A percentile compares a stretch with the other conserved stretches of the same genome.
Evolutionary conservation across 1,139 yeast species (phyloP).

Genomic region (Wickerhamomyces sp.): DNA sequence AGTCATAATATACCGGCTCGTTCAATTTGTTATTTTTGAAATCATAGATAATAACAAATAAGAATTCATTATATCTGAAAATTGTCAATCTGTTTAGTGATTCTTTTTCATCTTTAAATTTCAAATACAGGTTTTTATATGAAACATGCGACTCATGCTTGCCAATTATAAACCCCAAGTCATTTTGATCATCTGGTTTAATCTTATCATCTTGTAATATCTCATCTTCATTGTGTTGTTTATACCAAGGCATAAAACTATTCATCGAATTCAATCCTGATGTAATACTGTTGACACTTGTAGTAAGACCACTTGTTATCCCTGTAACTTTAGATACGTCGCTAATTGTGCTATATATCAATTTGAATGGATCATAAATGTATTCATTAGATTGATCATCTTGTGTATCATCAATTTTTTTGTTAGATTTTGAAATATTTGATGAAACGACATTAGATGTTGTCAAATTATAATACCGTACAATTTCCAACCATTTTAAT

Average conservation of each 20-base stretch:
- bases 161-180: conserved; percentile 15
- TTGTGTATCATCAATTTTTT: not conserved
- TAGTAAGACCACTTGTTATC: conserved; percentile 17
- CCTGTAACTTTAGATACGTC: conserved; percentile 20
- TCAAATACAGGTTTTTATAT: conserved; percentile 17
- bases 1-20: conserved; percentile 12
- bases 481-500: conserved; percentile 17
- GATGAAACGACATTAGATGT: conserved; percentile 12
- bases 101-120: conserved; percentile 9
- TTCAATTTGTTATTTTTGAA: conserved; percentile 15
- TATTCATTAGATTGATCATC: conserved; percentile 5
- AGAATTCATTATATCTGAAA: conserved; percentile 8
- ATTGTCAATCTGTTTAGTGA: conserved; percentile 15
- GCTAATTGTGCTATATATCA: conserved; percentile 17
- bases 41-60: conserved; percentile 15
- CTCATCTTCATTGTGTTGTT: not conserved
- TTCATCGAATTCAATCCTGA: conserved; percentile 9
- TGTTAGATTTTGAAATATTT: conserved; percentile 8
- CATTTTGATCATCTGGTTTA: not conserved
- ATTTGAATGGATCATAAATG: conserved; percentile 24
- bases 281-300: conserved; percentile 16
- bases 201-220: not conserved
- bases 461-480: conserved; percentile 12
- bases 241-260: conserved; percentile 16
- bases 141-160: conserved; percentile 8